phyloP scores from a whole-genome alignment of 1,139 yeast genomes.

The Sugiyamaella novakii region DNA sequence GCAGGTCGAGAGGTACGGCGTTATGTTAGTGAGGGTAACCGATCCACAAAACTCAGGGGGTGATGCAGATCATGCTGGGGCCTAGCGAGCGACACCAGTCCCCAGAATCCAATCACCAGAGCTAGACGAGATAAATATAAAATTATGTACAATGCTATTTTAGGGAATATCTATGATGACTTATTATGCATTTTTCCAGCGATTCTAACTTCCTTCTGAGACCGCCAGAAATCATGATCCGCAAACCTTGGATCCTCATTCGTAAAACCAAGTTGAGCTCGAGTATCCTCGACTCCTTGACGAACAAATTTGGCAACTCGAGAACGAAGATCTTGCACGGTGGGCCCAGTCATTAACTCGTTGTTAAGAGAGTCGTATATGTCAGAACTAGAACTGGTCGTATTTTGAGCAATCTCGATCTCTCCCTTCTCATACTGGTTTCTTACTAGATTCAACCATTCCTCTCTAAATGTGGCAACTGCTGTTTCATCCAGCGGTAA shows the following conservation, averaged over 20 bases:
- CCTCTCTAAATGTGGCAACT: slow-evolving; percentile 61
- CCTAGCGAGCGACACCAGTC: slow-evolving; percentile 4
- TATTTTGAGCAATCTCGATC: not conserved
- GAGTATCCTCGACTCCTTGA: slow-evolving; percentile 59
- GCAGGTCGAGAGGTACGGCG: slow-evolving; percentile 8
- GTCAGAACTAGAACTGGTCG: slow-evolving; percentile 4
- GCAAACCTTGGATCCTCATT: slow-evolving; percentile 54
- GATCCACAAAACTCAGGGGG: slow-evolving; percentile 9
- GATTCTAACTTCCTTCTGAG: slow-evolving; percentile 10
- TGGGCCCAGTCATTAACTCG: slow-evolving; percentile 61
- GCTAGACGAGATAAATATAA: not conserved
- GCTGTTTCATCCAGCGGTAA: slow-evolving; percentile 62
- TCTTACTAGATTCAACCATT: slow-evolving; percentile 65
- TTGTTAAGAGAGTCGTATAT: slow-evolving; percentile 54
- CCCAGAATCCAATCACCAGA: slow-evolving; percentile 1
- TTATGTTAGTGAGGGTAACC: slow-evolving; percentile 13
- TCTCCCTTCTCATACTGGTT: slow-evolving; percentile 2
- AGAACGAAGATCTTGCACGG: slow-evolving; percentile 66
- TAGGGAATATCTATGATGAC: slow-evolving; percentile 11
- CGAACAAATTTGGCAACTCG: slow-evolving; percentile 71
- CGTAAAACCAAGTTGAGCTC: slow-evolving; percentile 56
- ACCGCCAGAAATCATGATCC: slow-evolving; percentile 69
- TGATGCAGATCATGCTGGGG: slow-evolving; percentile 4
- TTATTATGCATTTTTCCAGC: slow-evolving; percentile 19
- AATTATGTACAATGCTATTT: slow-evolving; percentile 1